These are phyloP conservation scores for Heterobasidion annosum DNA, from an alignment of 1,284 basidiomycete species.

Conservation along the genomic window DNA sequence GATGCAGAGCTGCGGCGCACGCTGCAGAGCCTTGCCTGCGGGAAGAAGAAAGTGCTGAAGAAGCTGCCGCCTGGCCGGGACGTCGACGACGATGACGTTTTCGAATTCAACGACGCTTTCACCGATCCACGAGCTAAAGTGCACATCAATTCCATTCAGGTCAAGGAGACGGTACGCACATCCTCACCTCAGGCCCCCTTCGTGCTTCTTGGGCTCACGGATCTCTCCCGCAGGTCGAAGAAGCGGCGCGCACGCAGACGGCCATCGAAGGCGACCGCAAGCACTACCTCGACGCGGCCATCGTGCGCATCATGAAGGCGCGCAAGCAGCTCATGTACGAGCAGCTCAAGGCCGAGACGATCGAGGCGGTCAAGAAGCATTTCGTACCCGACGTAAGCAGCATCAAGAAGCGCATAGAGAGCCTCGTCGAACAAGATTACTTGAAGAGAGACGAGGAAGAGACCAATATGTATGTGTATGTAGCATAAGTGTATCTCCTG, in stretches of 20 bases:
- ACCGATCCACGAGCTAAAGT: constrained; percentile 75
- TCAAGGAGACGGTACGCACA: constrained; percentile 71
- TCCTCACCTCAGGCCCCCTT: not conserved
- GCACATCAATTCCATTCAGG: constrained; percentile 95
- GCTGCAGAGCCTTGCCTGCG: constrained; percentile 88
- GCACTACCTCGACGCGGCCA: constrained; percentile 84
- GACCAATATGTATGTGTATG: constrained; percentile 65
- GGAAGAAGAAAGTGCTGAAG: constrained; percentile 81
- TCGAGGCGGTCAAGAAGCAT: constrained; percentile 74
- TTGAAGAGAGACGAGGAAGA: constrained; percentile 69
- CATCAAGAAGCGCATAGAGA: constrained; percentile 81
- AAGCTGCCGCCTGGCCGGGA: constrained; percentile 80
- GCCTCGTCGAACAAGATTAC: constrained; percentile 82
- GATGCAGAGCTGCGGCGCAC: constrained; percentile 72
- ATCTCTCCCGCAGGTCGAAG: constrained; percentile 55
- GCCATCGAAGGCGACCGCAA: constrained; percentile 85
- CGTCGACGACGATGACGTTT: constrained; percentile 70
- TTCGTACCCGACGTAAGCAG: constrained; percentile 65
- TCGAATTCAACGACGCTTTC: constrained; percentile 80
- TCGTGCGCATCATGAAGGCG: constrained; percentile 92
- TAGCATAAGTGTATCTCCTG: constrained; percentile 33
- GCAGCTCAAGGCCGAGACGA: constrained; percentile 68
- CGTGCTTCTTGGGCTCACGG: not conserved
- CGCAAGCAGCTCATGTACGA: constrained; percentile 76
- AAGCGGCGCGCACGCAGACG: constrained; percentile 75